Evolutionary conservation across 495 filamentous ascomycete genomes (phyloP), one percentile per base, ranked within the genome.

Genomic region (Podospora bellae-mahoneyi): DNA sequence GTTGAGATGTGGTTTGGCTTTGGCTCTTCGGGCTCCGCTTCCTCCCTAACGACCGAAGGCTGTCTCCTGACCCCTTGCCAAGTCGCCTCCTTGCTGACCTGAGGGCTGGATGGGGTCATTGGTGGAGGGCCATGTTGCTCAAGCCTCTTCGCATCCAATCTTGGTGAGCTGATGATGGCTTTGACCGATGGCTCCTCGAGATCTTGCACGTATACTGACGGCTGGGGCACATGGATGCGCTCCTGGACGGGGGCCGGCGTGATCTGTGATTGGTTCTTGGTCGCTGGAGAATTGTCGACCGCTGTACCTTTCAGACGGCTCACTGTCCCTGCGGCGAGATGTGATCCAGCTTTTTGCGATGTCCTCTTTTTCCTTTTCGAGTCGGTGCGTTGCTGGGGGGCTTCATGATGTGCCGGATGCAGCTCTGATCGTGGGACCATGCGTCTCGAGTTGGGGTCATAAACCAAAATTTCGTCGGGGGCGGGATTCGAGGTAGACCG

Each of bases 1-100:
- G 71, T 57, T 74, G 39, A 2, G 9, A 10, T 48, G 39, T 16
- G 39, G 39, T 48, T 10, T 13, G 9, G 15, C 39, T 48, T 64
- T 30, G 62, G 60, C 13, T 72, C 67, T 66, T 87, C 85, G 13
- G 77, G 83, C 69, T 88, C 84, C 15, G 80, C 77, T 69, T 89
- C 86, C 74, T 90, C 89, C n/a, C 78, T 80, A 4, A 90, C 86
- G 15, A 86, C 80, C 1, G 88, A 88, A 2, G 89, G 86, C 68
- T 88, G 85, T 71, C 88, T 88, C 18, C 74, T 80, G 54, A 78
- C 66, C 1, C 30, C 66, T 54, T 64, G 72, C 34, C 67, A 70
- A 28, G 62, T 18, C 5, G 55, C 19, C 0, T 66, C 64, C 13
- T 61, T n/a, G 5, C 61, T 54, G 6, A 44, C 59, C 3, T 62